Evolutionary conservation across 2,329 filamentous ascomycete species (phyloP).

Genomic region (Spiromastix sp.): DNA sequence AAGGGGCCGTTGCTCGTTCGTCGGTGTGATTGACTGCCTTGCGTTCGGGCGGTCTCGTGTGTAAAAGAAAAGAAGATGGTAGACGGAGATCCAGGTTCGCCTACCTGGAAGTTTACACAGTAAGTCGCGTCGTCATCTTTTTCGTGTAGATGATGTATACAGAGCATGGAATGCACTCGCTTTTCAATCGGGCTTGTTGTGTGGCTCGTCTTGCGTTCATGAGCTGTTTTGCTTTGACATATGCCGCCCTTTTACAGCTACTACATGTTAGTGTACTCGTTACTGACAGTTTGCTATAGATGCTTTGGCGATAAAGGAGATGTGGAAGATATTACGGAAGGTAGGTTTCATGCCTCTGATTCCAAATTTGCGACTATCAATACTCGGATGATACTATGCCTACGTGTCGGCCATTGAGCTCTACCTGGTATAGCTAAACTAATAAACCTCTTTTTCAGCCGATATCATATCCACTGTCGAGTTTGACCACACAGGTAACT

Average conservation of each 20-base stretch:
- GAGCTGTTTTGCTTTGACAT: neutral
- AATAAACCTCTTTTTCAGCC: constrained; percentile 26
- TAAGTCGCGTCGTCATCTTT: constrained; percentile 43
- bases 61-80: too few relatives aligned
- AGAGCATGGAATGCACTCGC: too few relatives aligned
- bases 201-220: neutral
- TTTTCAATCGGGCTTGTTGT: neutral
- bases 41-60: too few relatives aligned
- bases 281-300: constrained; percentile 38
- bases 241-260: neutral
- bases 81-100: constrained; percentile 86
- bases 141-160: too few relatives aligned
- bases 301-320: constrained; percentile 99
- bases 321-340: constrained; percentile 97
- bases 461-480: constrained; percentile 45
- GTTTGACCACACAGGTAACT: constrained; percentile 44
- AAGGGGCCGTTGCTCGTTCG: too few relatives aligned
- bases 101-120: constrained; percentile 99
- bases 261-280: neutral
- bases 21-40: too few relatives aligned
- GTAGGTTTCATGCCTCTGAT: constrained; percentile 39
- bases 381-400: neutral
- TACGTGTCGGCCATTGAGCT: too few relatives aligned
- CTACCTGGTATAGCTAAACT: too few relatives aligned
- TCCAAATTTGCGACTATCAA: neutral